Base-by-base conservation (phyloP, 2,329 filamentous ascomycete species). In the Stemphylium lycopersici region DNA sequence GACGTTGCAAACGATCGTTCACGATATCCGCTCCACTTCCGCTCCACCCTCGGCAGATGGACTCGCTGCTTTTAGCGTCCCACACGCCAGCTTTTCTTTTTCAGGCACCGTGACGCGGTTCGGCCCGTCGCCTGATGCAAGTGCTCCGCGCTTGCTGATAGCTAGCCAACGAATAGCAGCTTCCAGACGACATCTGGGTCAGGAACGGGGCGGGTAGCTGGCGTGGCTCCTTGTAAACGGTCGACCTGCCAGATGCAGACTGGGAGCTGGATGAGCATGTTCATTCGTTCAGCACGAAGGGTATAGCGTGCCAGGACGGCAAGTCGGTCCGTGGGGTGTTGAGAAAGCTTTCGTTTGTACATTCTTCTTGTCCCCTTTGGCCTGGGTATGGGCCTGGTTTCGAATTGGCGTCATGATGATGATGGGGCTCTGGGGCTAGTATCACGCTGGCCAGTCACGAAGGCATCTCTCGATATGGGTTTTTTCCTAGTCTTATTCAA, bases 51-150 rank as follows among this genome's bases (percentile, higher is more conserved):
- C 48, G 44, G 44, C 33, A 55, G 45, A 50, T 31, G 43, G 48
- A 50, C 51, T 68, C 67, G 68, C 69, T 69, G 69, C 67, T 69
- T 68, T 71, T 66, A 64, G 59, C 64, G 56, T 40, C 47, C 50
- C 48, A 61, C 61, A 58, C 62, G 52, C 61, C 56, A 56, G 38
- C 43, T 68, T 69, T 69, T 61, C 58, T 67, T 69, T 68, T 68
- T 67, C 51, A 52, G 38, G 44, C 18, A 56, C 57, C 59, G 60
- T 69, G 62, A 66, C 58, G 61, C 71, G 70, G 70, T 64, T 59
- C 70, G 71, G 69, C 62, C 71, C 70, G 71, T 48, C 33, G 55
- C 55, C 62, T 71, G 67, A 71, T 67, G 61, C 59, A 48, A 55
- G 49, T 57, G 55, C 48, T 58, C 33, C 55, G 66, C 67, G 68